phyloP scores from a whole-genome alignment of 2,329 filamentous ascomycete genomes.

The Talaromyces sp. region DNA sequence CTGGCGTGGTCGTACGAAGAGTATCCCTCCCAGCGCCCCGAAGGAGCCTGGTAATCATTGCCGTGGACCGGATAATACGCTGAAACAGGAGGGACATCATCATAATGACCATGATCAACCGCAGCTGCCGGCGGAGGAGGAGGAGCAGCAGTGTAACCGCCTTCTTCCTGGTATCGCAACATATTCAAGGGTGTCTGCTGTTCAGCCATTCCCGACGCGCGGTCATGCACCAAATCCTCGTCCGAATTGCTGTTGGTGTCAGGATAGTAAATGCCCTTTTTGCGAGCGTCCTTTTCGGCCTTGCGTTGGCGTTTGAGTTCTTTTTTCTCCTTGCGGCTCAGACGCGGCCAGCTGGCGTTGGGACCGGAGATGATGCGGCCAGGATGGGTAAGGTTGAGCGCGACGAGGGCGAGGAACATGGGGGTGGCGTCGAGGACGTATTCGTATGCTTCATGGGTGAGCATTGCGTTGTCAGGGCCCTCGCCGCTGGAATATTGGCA shows the following conservation, averaged over 20 bases:
- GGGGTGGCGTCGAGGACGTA: conserved; percentile 50
- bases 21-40: neutral
- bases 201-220: neutral
- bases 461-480: conserved; percentile 55
- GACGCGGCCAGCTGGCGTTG: conserved; percentile 40
- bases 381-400: conserved; percentile 44
- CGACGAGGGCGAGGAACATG: conserved; percentile 45
- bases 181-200: neutral
- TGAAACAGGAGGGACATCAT: neutral
- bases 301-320: conserved; percentile 30
- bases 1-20: neutral
- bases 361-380: conserved; percentile 42
- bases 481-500: conserved; percentile 50
- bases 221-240: neutral
- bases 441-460: conserved; percentile 56
- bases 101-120: neutral
- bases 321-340: conserved; percentile 42
- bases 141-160: neutral
- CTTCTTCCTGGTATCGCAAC: neutral
- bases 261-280: neutral
- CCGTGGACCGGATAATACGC: neutral
- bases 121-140: neutral
- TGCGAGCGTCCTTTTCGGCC: conserved; percentile 19
- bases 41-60: neutral
- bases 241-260: neutral